Base-by-base conservation (phyloP, 2,329 filamentous ascomycete species). In the Penicillium sp. region DNA sequence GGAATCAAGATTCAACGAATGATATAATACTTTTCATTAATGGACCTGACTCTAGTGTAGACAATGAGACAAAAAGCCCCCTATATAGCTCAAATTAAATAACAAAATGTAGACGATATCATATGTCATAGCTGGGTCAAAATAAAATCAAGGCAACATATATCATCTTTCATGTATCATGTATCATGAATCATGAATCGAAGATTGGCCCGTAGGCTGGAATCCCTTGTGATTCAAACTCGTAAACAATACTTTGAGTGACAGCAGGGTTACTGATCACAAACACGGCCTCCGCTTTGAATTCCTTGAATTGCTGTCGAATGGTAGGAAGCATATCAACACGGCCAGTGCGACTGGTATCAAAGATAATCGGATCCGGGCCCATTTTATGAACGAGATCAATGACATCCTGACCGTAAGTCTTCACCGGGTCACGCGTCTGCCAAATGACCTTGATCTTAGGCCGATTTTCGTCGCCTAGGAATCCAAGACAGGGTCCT, bases 191-290 rank as follows among this genome's bases (percentile, higher is more conserved):
- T 69, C 69, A 84, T 50, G 82, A 84, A 71, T 91, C 88, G 75
- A 87, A 91, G 59, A 91, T 88, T 10, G 88, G 86, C 9, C 88
- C 88, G 71, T 82, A 91, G 14, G 87, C 86, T 2, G 83, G 80
- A 9, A 90, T 72, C 0, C 87, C 86, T 50, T 85, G 78, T 37
- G 78, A 80, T 73, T 90, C 86, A 50, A 91, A 73, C 8, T 82
- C 85, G 66, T 86, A 88, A 1, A 91, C 87, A 1, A 91, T 78
- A 73, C 84, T 84, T 65, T 81, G 80, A 22, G 87, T 90, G 30
- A 90, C 80, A 50, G 74, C 80, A 53, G 85, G 83, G 67, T 91
- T 91, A 49, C 84, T 85, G 63, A 91, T 87, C 53, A 90, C 81
- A 65, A 89, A 85, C 17, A 90, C 86, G 1, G 87, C 88, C 75